Base-by-base conservation (phyloP, 495 filamentous ascomycete genomes). In the Hyaloscypha bicolor region DNA sequence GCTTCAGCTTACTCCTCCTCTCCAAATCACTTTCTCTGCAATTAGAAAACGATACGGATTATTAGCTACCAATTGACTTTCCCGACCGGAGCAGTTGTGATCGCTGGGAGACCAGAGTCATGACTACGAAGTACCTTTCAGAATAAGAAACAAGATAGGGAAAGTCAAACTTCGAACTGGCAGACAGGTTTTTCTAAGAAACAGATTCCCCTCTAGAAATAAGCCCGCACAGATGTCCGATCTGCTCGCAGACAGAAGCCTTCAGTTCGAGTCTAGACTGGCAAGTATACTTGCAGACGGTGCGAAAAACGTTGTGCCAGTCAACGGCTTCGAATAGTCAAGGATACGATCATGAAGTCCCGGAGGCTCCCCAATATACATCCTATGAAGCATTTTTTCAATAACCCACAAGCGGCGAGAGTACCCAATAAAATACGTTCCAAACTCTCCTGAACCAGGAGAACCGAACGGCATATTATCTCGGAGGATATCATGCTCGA, bases 391-490 rank as follows among this genome's bases (percentile, higher is more conserved):
- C 84, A 87, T 87, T 69, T 77, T 77, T 74, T 87, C 85, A 67
- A 86, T 81, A 3, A 87, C 84, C 83, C 84, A 87, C 5, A 87
- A 64, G 4, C 77, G 73, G 2, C 79, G 72, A 14, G 84, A 83
- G 67, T 87, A 87, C 6, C 83, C 85, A 66, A 86, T 86, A 57
- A 87, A 86, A 70, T 86, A 87, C 2, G 84, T 87, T 19, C 85
- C 85, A 63, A 85, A 86, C 72, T 86, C 77, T 1, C 77, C 80
- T 0, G 78, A 74, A 1, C 81, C 82, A 0, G 83, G 84, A 4
- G 80, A 81, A 0, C 85, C 85, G 70, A 86, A 87, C 0, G 85
- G 84, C 85, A 87, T 87, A 68, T 87, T 87, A 62, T 87, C 85
- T 0, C 85, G 79, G 1, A 87, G 75, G 42, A 87, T 84, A 32